A percentile compares a stretch with the other conserved stretches of the same genome.
Evolutionary conservation across 2,329 filamentous ascomycete genomes (phyloP).

Genomic region (Aspergillus sp.): DNA sequence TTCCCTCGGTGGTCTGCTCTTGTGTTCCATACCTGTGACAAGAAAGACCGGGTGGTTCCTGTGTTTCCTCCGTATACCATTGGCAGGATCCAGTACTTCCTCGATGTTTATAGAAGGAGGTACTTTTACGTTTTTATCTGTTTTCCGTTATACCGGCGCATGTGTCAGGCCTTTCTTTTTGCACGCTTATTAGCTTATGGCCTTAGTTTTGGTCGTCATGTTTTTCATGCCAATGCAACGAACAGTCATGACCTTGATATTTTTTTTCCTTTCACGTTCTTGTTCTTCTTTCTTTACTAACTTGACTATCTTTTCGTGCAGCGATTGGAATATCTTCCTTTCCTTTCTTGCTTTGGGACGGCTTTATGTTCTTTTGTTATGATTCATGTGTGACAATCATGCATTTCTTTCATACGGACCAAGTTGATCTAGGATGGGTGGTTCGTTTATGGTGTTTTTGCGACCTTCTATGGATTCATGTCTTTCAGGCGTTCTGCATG

Average conservation of each 20-base stretch:
- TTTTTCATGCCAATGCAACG: slow-evolving; percentile 39
- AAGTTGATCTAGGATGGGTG: neutral
- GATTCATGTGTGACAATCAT: neutral
- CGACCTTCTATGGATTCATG: neutral
- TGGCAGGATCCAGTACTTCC: slow-evolving; percentile 15
- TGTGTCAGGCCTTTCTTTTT: slow-evolving; percentile 15
- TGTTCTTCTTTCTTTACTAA: slow-evolving; percentile 8
- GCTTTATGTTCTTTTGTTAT: neutral
- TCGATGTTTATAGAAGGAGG: slow-evolving; percentile 22
- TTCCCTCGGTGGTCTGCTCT: slow-evolving; percentile 8
- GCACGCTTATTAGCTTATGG: slow-evolving; percentile 22
- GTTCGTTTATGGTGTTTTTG: neutral
- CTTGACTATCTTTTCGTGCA: slow-evolving; percentile 2
- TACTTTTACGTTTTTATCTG: slow-evolving; percentile 17
- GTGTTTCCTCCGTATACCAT: slow-evolving; percentile 16
- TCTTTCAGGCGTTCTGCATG: neutral
- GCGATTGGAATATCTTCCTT: neutral
- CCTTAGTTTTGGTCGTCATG: slow-evolving; percentile 27
- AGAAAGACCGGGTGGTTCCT: slow-evolving; percentile 20
- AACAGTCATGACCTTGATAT: slow-evolving; percentile 35
- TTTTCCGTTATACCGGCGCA: slow-evolving; percentile 22
- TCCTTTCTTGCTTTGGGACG: neutral
- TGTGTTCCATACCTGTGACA: slow-evolving; percentile 11
- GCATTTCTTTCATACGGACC: neutral
- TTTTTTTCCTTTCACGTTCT: slow-evolving; percentile 8